Evolutionary conservation across 495 filamentous ascomycete species (phyloP), one percentile per base, ranked within the genome.

Genomic region (Xeromyces bisporus): DNA sequence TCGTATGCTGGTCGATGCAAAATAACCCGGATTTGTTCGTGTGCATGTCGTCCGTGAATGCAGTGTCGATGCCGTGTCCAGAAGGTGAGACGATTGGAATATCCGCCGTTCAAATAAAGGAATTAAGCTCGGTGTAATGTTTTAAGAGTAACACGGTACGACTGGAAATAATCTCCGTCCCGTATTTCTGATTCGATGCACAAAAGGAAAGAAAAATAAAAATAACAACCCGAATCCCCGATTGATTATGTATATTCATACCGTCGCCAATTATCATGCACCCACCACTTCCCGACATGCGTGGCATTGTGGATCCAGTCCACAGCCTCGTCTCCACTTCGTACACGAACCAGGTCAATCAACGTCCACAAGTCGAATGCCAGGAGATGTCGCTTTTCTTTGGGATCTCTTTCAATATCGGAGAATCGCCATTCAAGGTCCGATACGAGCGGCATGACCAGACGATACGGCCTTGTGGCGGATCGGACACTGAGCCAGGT

Each of bases 271-370:
- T 51, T 51, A 29, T 59, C 53, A 32, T 40, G 33, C 12, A 59
- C 42, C 43, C 45, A 53, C 55, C 55, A 59, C 13, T 47, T 38
- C 12, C 43, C 44, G 16, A 59, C 45, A 34, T 52, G 43, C 2
- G 53, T 49, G 1, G 58, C 58, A 14, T 59, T 47, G 17, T 48
- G 43, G 5, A 52, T 40, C 58, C 58, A 62, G 31, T 51, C 35
- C 1, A 46, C 46, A 18, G 44, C 55, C 3, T 49, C 58, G 3
- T 51, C 43, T 0, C 51, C 48, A 25, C 55, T 43, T 11, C 16
- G 33, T 7, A 29, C 42, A 24, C 32, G 23, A 6, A 60, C 44
- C 12, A 39, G 34, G 0, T 44, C 32, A 23, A 47, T 34, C 24
- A 40, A 40, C 38, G 31, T 46, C 28, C 21, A 31, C 21, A 40